Percentiles rank a stretch among this genome's conserved stretches.
Conservation (phyloP, 441 rosid species). For the Capsella rubella region DNA sequence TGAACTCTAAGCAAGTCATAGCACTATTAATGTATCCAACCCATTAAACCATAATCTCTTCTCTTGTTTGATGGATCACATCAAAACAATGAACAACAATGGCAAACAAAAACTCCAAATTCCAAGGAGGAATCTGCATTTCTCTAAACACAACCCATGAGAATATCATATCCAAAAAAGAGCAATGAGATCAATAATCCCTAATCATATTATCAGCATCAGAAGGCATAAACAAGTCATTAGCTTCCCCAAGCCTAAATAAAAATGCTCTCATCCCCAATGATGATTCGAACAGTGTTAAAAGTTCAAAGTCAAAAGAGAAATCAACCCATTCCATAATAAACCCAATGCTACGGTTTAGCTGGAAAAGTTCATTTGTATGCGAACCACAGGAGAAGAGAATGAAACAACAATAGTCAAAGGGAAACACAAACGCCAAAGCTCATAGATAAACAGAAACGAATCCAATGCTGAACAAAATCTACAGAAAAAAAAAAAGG, state of each 20-base stretch:
- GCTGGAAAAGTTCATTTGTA: not conserved
- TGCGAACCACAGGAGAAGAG: not conserved
- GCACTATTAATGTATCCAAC: not conserved
- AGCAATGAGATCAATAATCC: not conserved
- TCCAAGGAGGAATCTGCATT: slow-evolving; percentile 10
- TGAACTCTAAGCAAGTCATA: not conserved
- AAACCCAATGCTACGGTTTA: slow-evolving; percentile 1
- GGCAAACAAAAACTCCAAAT: not conserved
- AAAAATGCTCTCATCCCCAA: not conserved
- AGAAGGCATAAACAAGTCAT: slow-evolving; percentile 1
- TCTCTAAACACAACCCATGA: slow-evolving; percentile 4
- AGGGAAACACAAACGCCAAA: slow-evolving; percentile 20
- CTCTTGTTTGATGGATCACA: slow-evolving; percentile 9
- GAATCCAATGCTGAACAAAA: not conserved
- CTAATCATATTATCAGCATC: not conserved
- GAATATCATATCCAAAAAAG: not conserved
- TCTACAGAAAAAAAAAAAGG: not conserved
- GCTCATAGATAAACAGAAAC: slow-evolving; percentile 20
- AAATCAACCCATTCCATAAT: not conserved
- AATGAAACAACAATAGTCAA: not conserved
- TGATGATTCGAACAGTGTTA: not conserved
- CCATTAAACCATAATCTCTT: not conserved
- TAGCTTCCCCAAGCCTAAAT: not conserved
- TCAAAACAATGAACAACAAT: slow-evolving; percentile 15
- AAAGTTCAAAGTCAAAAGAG: not conserved